A percentile compares a stretch with the other conserved stretches of the same genome.
Evolutionary conservation across 495 filamentous ascomycete species (phyloP).

Genomic region (Neurospora sp.): DNA sequence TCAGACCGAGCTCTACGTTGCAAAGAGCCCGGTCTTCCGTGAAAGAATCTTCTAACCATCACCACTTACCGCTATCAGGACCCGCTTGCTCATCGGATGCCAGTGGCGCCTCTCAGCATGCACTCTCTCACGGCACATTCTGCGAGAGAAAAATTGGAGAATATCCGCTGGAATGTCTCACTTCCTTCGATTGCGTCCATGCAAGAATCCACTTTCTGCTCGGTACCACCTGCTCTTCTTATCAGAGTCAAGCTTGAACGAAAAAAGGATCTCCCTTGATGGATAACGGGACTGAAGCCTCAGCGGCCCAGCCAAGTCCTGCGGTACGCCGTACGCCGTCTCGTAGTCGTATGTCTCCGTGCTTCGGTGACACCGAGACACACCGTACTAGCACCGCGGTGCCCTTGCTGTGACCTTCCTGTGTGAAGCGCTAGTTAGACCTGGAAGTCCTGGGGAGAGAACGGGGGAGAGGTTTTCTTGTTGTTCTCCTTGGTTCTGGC

Average conservation of each 20-base stretch:
- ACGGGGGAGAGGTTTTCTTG: background rate
- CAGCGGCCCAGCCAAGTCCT: background rate
- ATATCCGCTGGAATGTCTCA: background rate
- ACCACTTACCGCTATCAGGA: background rate
- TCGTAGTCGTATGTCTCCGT: background rate
- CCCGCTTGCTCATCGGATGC: background rate
- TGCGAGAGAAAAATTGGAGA: background rate
- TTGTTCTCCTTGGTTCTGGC: background rate
- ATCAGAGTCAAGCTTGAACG: background rate
- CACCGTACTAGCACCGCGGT: background rate
- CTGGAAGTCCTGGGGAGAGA: background rate
- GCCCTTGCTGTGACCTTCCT: background rate
- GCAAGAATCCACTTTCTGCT: background rate
- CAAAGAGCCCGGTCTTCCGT: background rate
- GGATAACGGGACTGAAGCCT: background rate
- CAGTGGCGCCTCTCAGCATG: background rate
- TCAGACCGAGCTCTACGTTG: background rate
- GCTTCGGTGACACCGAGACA: background rate
- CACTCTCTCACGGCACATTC: background rate
- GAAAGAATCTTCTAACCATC: background rate
- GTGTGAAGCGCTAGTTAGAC: background rate
- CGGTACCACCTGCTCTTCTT: background rate
- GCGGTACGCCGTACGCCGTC: background rate
- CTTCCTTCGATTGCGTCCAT: background rate
- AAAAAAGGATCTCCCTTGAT: background rate